These are phyloP conservation scores for Claviceps fusiformis DNA, from an alignment of 2,329 filamentous ascomycete species.

Conservation along the genomic window DNA sequence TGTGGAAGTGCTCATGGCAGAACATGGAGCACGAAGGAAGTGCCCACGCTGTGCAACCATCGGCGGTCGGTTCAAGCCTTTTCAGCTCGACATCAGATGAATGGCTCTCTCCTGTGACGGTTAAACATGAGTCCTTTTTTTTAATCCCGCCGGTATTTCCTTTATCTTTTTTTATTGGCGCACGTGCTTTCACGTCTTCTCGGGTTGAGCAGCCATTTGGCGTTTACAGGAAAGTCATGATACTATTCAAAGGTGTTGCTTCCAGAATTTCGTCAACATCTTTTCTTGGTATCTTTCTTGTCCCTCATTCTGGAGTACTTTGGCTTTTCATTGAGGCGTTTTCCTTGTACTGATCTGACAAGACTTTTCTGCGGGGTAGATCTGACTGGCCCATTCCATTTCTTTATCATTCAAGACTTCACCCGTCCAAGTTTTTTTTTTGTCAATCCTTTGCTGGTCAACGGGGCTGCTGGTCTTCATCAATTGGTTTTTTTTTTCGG, in stretches of 20 bases:
- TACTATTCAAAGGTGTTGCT: background rate
- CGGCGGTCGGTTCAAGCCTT: conserved; percentile 69
- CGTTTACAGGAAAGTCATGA: background rate
- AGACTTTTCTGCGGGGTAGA: background rate
- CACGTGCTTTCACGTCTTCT: background rate
- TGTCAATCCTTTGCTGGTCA: background rate
- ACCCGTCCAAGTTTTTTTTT: background rate
- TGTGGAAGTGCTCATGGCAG: conserved; percentile 65
- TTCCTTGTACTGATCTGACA: background rate
- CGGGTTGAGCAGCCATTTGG: background rate
- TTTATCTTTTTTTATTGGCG: background rate
- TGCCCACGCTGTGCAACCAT: conserved; percentile 71
- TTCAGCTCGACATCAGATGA: conserved; percentile 58
- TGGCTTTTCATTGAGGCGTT: background rate
- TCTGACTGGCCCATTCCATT: background rate
- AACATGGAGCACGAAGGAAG: conserved; percentile 61
- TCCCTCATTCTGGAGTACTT: background rate
- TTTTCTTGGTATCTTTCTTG: background rate
- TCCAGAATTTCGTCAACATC: background rate
- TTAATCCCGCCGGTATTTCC: background rate
- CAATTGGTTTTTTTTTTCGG: background rate
- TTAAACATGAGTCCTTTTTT: background rate
- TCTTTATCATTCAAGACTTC: background rate
- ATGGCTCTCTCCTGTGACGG: conserved; percentile 2
- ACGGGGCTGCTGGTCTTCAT: background rate